Base-by-base conservation (phyloP, 1,284 basidiomycete species). In the Sparassis latifolia region DNA sequence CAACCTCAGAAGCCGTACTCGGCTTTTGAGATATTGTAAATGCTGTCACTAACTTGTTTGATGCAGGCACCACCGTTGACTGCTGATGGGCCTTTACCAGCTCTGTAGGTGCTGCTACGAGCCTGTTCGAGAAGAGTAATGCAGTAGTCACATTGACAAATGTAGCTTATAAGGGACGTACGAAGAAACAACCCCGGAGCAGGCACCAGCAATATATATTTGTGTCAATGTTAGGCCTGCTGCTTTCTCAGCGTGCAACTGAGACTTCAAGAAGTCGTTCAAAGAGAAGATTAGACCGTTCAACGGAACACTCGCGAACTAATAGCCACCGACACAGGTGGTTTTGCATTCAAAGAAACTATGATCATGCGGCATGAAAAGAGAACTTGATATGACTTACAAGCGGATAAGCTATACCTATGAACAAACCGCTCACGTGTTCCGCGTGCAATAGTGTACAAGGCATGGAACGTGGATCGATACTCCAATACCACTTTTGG, bases 11-110 rank as follows among this genome's bases (percentile, higher is more conserved):
- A 20, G 20, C 20, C 20, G 20, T 20, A 20, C 20, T 20, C 20
- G 20, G 20, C 20, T 20, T 20, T 20, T 20, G 20, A 20, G 20
- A 20, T 20, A 20, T 20, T 20, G 20, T 20, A 20, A 20, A 20
- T 20, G 20, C 20, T 20, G 20, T 20, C 20, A 20, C 20, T 20
- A 20, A 20, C 20, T 20, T 20, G 20, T 20, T 20, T 20, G 20
- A 20, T 2, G 45, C 32, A 7, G 47, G 37, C 38, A 45, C 40
- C 2, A 56, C 51, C 44, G 58, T 51, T 28, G 57, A 58, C 48
- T 89, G 86, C 57, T 94, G 90, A 10, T 86, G 81, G 60, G 92
- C 90, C 75, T 94, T 95, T 69, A 94, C 75, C 0, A 92, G 75
- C 60, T 95, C 92, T 10, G 83, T 87, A 0, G 91, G 91, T 2